Percentiles rank a stretch among this genome's conserved stretches.
Conservation (phyloP, 768 basidiomycete species). For the Auriculariales sp. region DNA sequence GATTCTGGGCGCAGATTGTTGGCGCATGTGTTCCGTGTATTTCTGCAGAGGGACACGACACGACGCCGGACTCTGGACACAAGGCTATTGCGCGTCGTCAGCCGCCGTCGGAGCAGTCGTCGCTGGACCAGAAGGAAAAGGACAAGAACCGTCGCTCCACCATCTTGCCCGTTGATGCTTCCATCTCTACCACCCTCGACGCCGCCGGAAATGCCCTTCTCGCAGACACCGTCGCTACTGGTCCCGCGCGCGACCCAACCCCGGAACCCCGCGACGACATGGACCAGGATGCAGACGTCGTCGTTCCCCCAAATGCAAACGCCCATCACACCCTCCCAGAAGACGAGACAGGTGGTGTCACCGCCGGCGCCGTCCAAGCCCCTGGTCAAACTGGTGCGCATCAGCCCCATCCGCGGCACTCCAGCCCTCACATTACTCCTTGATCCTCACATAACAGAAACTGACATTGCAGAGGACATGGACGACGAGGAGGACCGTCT, state of each 20-base stretch:
- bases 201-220: neutral
- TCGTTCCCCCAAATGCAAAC: slow-evolving; percentile 10
- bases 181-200: slow-evolving; percentile 1
- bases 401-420: slow-evolving; percentile 15
- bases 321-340: slow-evolving; percentile 30
- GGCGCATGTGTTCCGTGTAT: neutral
- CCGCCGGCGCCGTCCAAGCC: slow-evolving; percentile 83
- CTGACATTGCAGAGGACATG: slow-evolving; percentile 13
- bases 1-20: neutral
- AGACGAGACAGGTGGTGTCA: slow-evolving; percentile 75
- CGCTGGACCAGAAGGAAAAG: neutral
- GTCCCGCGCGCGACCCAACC: neutral
- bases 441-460: slow-evolving; percentile 2
- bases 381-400: slow-evolving; percentile 62
- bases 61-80: neutral
- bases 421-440: slow-evolving; percentile 17
- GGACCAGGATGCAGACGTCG: slow-evolving; percentile 8
- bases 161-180: neutral
- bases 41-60: neutral
- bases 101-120: neutral
- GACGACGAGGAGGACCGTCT: slow-evolving; percentile 87
- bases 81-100: neutral
- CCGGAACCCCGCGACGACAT: neutral
- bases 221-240: neutral
- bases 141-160: neutral